Conservation (phyloP, 2,329 filamentous ascomycete species). For the Drechmeria coniospora region DNA sequence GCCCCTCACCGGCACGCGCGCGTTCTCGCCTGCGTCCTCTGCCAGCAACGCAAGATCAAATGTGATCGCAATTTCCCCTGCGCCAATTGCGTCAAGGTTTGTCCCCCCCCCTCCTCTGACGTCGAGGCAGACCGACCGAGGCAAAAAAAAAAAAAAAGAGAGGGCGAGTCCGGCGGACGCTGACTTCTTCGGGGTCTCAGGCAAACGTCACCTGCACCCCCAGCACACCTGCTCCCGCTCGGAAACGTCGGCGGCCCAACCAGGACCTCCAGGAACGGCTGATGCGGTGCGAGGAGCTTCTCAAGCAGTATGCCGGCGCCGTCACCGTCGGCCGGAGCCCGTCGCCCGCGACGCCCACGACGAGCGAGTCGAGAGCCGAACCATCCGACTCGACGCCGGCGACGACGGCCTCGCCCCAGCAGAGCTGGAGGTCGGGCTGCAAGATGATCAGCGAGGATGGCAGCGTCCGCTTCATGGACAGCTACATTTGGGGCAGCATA, state of each 20-base stretch:
- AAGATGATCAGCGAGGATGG: slow-evolving; percentile 41
- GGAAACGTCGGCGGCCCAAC: slow-evolving; percentile 43
- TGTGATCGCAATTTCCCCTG: slow-evolving; percentile 45
- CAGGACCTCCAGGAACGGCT: slow-evolving; percentile 47
- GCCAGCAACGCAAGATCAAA: slow-evolving; percentile 47
- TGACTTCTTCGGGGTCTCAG: slow-evolving; percentile 17
- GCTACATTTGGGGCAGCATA: slow-evolving; percentile 35
- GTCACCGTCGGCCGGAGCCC: slow-evolving; percentile 10
- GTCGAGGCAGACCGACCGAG: too few species aligned
- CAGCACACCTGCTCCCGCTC: slow-evolving; percentile 42
- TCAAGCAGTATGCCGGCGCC: slow-evolving; percentile 38
- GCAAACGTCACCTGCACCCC: slow-evolving; percentile 44
- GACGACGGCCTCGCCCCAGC: slow-evolving; percentile 13
- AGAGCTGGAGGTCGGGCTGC: slow-evolving; percentile 29
- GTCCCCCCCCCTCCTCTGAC: not conserved
- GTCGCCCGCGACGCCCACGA: slow-evolving; percentile 4
- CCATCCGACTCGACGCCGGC: slow-evolving; percentile 11
- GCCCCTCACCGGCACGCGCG: slow-evolving; percentile 24
- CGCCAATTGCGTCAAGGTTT: slow-evolving; percentile 44
- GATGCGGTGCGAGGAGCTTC: slow-evolving; percentile 40
- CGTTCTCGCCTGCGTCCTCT: slow-evolving; percentile 39
- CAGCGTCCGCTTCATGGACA: slow-evolving; percentile 41
- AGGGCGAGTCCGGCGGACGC: too few species aligned
- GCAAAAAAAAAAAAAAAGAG: too few species aligned
- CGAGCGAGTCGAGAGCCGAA: slow-evolving; percentile 11